Evolutionary conservation across 2,329 filamentous ascomycete species (phyloP).

Genomic region (Ophiostoma australiae): DNA sequence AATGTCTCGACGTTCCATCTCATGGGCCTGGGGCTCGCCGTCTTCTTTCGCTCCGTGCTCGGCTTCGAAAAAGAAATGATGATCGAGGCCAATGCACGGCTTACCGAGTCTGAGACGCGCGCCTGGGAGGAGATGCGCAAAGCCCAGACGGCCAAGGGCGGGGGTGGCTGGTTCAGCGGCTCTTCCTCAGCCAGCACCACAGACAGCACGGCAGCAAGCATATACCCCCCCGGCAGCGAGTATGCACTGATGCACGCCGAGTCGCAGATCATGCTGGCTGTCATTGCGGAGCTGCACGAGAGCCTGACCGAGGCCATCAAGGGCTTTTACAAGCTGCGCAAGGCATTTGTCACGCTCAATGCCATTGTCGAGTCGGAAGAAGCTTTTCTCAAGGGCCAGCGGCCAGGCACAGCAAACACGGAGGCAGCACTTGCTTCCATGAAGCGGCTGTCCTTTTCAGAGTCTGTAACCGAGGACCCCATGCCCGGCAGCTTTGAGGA

Average conservation of each 20-base stretch:
- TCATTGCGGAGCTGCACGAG: conserved; percentile 86
- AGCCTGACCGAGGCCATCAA: conserved; percentile 85
- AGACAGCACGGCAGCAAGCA: conserved; percentile 34
- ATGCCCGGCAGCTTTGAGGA: conserved; percentile 40
- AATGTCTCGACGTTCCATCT: conserved; percentile 82
- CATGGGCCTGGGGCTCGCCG: conserved; percentile 73
- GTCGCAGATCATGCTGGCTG: conserved; percentile 81
- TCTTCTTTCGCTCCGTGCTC: conserved; percentile 79
- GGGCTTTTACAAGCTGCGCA: conserved; percentile 87
- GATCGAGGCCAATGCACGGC: conserved; percentile 67
- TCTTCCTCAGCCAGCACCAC: background rate
- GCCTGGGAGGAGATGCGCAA: conserved; percentile 72
- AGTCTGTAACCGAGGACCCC: conserved; percentile 31
- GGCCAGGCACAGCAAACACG: background rate
- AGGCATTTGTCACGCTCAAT: conserved; percentile 79
- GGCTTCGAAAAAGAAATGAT: conserved; percentile 92
- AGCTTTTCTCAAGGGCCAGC: conserved; percentile 28
- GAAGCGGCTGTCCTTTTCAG: conserved; percentile 27
- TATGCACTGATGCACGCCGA: conserved; percentile 80
- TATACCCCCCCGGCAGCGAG: conserved; percentile 82
- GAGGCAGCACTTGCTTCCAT: background rate
- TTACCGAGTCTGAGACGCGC: conserved; percentile 70
- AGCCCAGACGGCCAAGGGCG: conserved; percentile 49
- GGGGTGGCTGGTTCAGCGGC: conserved; percentile 11
- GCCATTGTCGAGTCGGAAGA: conserved; percentile 71